phyloP scores from a whole-genome alignment of 495 filamentous ascomycete genomes.

The Penicillium roqueforti region DNA sequence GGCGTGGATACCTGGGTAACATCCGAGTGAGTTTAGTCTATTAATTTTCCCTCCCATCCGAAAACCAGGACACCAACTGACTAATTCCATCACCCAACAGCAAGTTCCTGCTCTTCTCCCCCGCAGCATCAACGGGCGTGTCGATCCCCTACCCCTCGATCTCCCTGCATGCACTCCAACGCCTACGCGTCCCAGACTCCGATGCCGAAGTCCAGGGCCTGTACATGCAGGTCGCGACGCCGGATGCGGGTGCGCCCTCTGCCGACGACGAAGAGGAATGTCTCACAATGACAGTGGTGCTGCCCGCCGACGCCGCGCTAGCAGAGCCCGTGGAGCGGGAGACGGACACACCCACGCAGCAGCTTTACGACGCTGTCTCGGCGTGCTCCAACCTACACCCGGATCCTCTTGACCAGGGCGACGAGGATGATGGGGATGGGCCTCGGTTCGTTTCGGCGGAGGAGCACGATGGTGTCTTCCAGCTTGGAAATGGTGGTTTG shows the following conservation, averaged over 20 bases:
- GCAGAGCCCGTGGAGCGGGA: slow-evolving; percentile 32
- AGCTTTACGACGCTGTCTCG: slow-evolving; percentile 74
- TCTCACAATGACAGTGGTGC: slow-evolving; percentile 72
- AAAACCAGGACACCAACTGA: slow-evolving; percentile 4
- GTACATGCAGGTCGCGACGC: slow-evolving; percentile 73
- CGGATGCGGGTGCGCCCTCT: slow-evolving; percentile 45
- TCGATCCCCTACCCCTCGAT: slow-evolving; percentile 85
- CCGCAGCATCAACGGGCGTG: slow-evolving; percentile 55
- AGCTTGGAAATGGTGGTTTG: slow-evolving; percentile 49
- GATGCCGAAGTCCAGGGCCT: slow-evolving; percentile 55
- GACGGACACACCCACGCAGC: slow-evolving; percentile 42
- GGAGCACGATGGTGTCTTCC: slow-evolving; percentile 32
- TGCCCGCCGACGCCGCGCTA: slow-evolving; percentile 33
- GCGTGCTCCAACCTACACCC: slow-evolving; percentile 88
- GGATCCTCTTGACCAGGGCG: slow-evolving; percentile 53
- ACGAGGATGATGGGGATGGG: slow-evolving; percentile 46
- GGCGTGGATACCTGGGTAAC: slow-evolving; percentile 72
- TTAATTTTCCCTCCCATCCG: neutral
- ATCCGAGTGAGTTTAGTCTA: slow-evolving; percentile 59
- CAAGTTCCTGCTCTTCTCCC: slow-evolving; percentile 68
- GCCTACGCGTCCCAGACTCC: slow-evolving; percentile 41
- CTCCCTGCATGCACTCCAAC: slow-evolving; percentile 82
- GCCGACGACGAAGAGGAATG: slow-evolving; percentile 62
- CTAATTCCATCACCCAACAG: slow-evolving; percentile 36
- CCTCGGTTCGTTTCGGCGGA: slow-evolving; percentile 29